A percentile compares a stretch with the other conserved stretches of the same genome.
phyloP scores from a whole-genome alignment of 2,329 filamentous ascomycete species.

The Myriosclerotinia scirpicola region DNA sequence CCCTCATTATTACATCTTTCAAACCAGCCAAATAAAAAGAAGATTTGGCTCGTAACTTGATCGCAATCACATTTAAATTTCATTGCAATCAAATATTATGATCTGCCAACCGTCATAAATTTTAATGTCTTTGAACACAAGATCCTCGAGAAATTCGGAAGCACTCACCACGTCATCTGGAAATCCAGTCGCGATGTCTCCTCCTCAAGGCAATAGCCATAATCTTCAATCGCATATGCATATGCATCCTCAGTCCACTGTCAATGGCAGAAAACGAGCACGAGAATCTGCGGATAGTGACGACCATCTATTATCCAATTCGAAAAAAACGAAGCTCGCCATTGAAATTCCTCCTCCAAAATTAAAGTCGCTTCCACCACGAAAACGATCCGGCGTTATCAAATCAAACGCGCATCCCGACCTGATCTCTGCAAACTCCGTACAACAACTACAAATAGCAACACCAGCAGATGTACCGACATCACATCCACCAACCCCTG shows the following conservation, averaged over 20 bases:
- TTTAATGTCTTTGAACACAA: conserved; percentile 23
- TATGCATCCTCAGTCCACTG: conserved; percentile 31
- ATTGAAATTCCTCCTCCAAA: conserved; percentile 51
- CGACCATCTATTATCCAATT: conserved; percentile 45
- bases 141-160: conserved; percentile 20
- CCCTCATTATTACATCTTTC: neutral
- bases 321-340: conserved; percentile 53
- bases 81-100: conserved; percentile 19
- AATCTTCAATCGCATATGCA: conserved; percentile 4
- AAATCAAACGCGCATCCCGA: conserved; percentile 34
- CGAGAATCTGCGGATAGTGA: conserved; percentile 49
- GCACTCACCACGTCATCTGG: conserved; percentile 18
- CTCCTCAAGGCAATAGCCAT: conserved; percentile 12
- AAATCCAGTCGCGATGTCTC: conserved; percentile 28
- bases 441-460: conserved; percentile 25
- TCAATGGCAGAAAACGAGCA: conserved; percentile 50
- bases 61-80: neutral
- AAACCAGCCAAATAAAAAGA: neutral
- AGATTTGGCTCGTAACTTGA: conserved; percentile 7
- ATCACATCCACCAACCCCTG: conserved; percentile 26
- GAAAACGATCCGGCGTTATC: conserved; percentile 31
- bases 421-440: conserved; percentile 29
- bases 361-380: conserved; percentile 28
- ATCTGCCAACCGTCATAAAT: neutral
- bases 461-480: conserved; percentile 24